Base-by-base conservation (phyloP, 2,329 filamentous ascomycete genomes). In the Diplodia sapinea region DNA sequence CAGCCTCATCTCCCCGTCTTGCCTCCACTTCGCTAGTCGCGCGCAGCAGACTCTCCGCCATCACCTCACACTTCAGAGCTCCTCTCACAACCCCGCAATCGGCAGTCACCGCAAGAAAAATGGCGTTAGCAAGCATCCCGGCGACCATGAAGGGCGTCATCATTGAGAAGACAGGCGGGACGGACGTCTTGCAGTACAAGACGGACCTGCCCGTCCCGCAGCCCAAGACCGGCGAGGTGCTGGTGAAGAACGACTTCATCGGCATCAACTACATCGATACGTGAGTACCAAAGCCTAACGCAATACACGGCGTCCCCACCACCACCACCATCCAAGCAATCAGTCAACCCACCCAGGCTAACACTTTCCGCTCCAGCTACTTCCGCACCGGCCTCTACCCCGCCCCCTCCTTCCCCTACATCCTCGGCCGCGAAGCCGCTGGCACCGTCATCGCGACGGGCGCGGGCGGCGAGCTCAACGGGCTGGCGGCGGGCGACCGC, bases 231-330 rank as follows among this genome's bases (percentile, higher is more conserved):
- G 89, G 88, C 68, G 85, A 96, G 72, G 79, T 97, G 26, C 86
- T 97, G 4, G 87, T 97, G 68, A 91, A 90, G 79, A 96, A 96
- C 79, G 87, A 89, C 70, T 91, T 87, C 76, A 84, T 90, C 59
- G 94, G 93, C 69, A 83, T 97, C 69, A 97, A 97, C 81, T 97
- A 87, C 81, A 96, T 97, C 74, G 94, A 97, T 79, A 96, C 87
- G 85, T 88, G 78, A 73, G 80, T 71, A 8, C 36, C 4, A 33
- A 63, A n/a, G 17, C n/a, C 51, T 11, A 31, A 31, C 20, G 59
- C 56, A 26, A 4, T n/a, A 12, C 13, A 33, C 29, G 12, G 23
- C 20, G 15, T 20, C 17, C 43, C 26, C 26, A 47, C 17, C 17
- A 47, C 36, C 36, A 12, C 7, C 9, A 4, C 36, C 36, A 38